Conservation (phyloP, 176 grass and related monocot species). For the Eremochloa ophiuroides region DNA sequence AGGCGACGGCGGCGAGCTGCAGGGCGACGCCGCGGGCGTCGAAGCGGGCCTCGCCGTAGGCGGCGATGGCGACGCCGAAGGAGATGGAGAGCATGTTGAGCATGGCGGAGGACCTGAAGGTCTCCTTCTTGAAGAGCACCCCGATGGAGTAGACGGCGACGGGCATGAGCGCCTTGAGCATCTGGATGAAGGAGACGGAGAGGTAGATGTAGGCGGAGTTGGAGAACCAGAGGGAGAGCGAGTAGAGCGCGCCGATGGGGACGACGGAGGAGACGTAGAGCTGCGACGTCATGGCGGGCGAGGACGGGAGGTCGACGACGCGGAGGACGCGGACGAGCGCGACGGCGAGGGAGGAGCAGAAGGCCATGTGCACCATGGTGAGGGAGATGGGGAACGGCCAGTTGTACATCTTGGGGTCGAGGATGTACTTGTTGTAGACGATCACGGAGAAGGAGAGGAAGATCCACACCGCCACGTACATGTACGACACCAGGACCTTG, state of each 20-base stretch:
- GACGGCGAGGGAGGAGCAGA: slow-evolving; percentile 83
- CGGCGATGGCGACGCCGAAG: slow-evolving; percentile 79
- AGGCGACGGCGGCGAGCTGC: slow-evolving; percentile 74
- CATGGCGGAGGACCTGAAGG: slow-evolving; percentile 61
- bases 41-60: slow-evolving; percentile 80
- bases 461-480: slow-evolving; percentile 95
- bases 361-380: slow-evolving; percentile 96
- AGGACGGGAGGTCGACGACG: slow-evolving; percentile 59
- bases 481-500: slow-evolving; percentile 87
- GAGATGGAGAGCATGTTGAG: slow-evolving; percentile 99
- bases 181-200: slow-evolving; percentile 98
- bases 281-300: slow-evolving; percentile 67
- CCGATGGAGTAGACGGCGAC: slow-evolving; percentile 96
- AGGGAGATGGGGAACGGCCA: slow-evolving; percentile 98
- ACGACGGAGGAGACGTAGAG: slow-evolving; percentile 71
- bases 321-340: slow-evolving; percentile 74
- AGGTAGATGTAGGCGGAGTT: slow-evolving; percentile 99
- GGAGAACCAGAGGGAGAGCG: slow-evolving; percentile 96
- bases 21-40: slow-evolving; percentile 62
- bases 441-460: slow-evolving; percentile 92
- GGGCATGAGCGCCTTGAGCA: slow-evolving; percentile 99
- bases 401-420: slow-evolving; percentile 96
- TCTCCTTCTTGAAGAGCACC: slow-evolving; percentile 74
- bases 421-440: slow-evolving; percentile 99
- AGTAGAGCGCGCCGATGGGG: slow-evolving; percentile 92